phyloP scores from a whole-genome alignment of 140 eudicot genomes.

The Senecio squalidus region DNA sequence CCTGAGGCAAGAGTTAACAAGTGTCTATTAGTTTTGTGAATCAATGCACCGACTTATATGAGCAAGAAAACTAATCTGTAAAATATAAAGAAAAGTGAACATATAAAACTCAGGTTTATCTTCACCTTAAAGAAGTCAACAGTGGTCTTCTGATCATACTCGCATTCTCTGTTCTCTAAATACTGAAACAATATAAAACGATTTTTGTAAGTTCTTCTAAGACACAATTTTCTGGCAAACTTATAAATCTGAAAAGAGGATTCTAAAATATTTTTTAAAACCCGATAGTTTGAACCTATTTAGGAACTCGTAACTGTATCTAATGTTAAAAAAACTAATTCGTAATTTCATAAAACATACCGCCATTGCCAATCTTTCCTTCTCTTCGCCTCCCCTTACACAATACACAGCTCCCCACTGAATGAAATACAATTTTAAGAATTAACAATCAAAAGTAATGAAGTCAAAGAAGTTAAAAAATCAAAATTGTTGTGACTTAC shows the following conservation, averaged over 20 bases:
- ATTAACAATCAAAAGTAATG: neutral
- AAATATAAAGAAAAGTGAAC: neutral
- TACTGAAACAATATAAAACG: constrained; percentile 44
- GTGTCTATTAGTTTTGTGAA: neutral
- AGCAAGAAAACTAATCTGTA: neutral
- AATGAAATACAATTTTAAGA: constrained; percentile 2
- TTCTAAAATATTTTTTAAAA: neutral
- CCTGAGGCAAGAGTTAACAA: constrained; percentile 36
- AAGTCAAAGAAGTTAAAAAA: neutral
- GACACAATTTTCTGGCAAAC: too few relatives aligned
- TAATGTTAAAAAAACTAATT: neutral
- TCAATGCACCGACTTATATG: neutral
- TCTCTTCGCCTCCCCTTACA: constrained; percentile 78
- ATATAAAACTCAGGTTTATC: neutral
- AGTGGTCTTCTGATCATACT: constrained; percentile 66
- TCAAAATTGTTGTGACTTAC: constrained; percentile 40
- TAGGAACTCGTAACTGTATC: neutral
- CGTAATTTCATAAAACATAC: constrained; percentile 24
- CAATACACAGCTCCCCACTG: constrained; percentile 98
- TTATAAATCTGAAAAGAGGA: too few relatives aligned
- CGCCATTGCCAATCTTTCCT: constrained; percentile 84
- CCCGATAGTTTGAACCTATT: neutral
- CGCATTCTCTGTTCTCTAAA: constrained; percentile 86
- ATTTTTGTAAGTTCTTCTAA: neutral
- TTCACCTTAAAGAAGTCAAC: constrained; percentile 78